These are phyloP conservation scores for button mushroom (Agaricus bisporus) DNA, from an alignment of 768 basidiomycete species.

Conservation along the genomic window DNA sequence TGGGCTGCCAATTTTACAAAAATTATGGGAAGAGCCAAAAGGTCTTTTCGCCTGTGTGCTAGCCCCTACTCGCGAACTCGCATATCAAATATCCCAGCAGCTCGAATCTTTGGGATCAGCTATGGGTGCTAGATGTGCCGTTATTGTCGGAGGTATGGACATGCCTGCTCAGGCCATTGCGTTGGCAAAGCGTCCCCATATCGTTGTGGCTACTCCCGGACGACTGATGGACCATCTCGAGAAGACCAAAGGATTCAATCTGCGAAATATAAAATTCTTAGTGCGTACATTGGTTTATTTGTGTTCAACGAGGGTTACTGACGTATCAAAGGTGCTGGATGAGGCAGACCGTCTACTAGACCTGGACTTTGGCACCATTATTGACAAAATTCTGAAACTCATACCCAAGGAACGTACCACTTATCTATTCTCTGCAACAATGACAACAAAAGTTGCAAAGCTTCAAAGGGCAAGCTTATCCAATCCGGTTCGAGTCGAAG, in stretches of 20 bases:
- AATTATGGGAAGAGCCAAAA: slow-evolving; percentile 92
- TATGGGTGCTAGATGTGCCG: slow-evolving; percentile 88
- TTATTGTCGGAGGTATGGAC: slow-evolving; percentile 95
- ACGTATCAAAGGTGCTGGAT: slow-evolving; percentile 72
- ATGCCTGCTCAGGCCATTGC: slow-evolving; percentile 87
- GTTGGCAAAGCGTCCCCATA: slow-evolving; percentile 89
- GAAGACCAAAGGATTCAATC: slow-evolving; percentile 93
- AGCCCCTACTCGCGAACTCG: slow-evolving; percentile 96
- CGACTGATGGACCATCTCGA: slow-evolving; percentile 91
- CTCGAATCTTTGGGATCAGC: slow-evolving; percentile 87
- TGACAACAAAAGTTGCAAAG: slow-evolving; percentile 98
- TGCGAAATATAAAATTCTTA: slow-evolving; percentile 81
- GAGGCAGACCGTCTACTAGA: slow-evolving; percentile 95
- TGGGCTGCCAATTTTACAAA: slow-evolving; percentile 92
- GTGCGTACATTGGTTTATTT: slow-evolving; percentile 36
- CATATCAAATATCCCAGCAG: slow-evolving; percentile 97
- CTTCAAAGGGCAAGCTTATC: slow-evolving; percentile 89
- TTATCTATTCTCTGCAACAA: slow-evolving; percentile 96
- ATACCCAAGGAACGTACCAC: slow-evolving; percentile 94
- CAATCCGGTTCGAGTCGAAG: slow-evolving; percentile 92
- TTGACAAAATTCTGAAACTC: slow-evolving; percentile 94
- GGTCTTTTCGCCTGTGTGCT: slow-evolving; percentile 91
- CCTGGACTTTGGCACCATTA: slow-evolving; percentile 92
- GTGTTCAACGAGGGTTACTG: not conserved
- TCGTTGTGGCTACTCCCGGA: slow-evolving; percentile 94